Evolutionary conservation across 2,329 filamentous ascomycete species (phyloP).

Genomic region (Cladophialophora carrionii): DNA sequence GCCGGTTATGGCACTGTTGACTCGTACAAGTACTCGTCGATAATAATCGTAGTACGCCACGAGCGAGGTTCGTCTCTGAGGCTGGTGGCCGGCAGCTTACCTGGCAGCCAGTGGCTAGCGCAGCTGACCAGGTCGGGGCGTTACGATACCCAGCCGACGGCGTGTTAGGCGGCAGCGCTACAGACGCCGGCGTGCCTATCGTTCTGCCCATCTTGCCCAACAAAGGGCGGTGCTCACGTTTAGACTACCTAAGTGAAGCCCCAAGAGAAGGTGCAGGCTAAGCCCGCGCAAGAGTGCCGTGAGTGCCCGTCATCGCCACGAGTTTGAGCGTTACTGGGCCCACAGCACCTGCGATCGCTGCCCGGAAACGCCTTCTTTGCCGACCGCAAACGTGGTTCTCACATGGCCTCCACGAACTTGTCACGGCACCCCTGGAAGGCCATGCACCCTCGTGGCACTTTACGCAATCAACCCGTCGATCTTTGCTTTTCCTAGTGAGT

Average conservation of each 20-base stretch:
- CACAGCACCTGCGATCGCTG: neutral
- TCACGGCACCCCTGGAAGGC: constrained; percentile 11
- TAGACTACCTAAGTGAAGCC: constrained; percentile 7
- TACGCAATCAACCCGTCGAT: constrained; percentile 16
- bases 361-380: constrained; percentile 8
- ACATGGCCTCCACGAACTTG: constrained; percentile 7
- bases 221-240: constrained; percentile 18
- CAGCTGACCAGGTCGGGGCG: neutral
- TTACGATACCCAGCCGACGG: neutral
- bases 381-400: constrained; percentile 17
- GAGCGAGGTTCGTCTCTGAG: neutral
- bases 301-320: constrained; percentile 1
- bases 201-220: constrained; percentile 18
- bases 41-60: neutral
- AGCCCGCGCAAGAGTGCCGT: neutral
- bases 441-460: constrained; percentile 1
- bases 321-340: neutral
- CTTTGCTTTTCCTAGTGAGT: constrained; percentile 9
- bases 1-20: neutral
- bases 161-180: neutral
- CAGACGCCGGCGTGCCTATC: constrained; percentile 16
- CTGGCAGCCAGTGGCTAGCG: neutral
- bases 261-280: neutral
- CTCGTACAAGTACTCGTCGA: neutral
- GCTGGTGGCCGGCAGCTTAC: constrained; percentile 1